Evolutionary conservation across 352 stramenopile species (phyloP).

Genomic region (Globisporangium abappressorium): DNA sequence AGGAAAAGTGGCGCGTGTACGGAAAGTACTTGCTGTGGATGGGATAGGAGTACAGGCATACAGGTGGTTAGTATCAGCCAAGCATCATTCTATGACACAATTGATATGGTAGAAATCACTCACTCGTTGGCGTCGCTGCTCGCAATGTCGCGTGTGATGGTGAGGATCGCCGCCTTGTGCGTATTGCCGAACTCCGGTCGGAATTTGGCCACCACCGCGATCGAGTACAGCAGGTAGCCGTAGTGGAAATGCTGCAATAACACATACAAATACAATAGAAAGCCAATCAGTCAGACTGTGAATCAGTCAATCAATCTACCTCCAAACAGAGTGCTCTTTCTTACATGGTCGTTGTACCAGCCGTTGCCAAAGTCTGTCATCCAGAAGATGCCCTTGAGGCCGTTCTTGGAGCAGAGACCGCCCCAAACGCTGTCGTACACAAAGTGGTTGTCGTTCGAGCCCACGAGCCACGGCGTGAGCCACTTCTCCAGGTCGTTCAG

Average conservation of each 20-base stretch:
- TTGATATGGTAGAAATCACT: slow-evolving; percentile 21
- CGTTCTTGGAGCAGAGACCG: slow-evolving; percentile 88
- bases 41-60: neutral
- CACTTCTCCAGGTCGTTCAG: slow-evolving; percentile 63
- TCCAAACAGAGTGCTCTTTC: slow-evolving; percentile 18
- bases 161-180: slow-evolving; percentile 73
- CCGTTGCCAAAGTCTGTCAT: slow-evolving; percentile 94
- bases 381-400: slow-evolving; percentile 85
- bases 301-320: neutral
- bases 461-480: slow-evolving; percentile 77
- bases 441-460: slow-evolving; percentile 78
- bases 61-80: neutral
- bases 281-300: neutral
- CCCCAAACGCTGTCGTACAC: slow-evolving; percentile 93
- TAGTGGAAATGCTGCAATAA: slow-evolving; percentile 94
- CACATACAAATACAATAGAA: neutral
- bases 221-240: slow-evolving; percentile 90
- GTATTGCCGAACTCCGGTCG: slow-evolving; percentile 61
- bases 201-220: slow-evolving; percentile 80
- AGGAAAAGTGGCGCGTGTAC: slow-evolving; percentile 94
- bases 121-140: slow-evolving; percentile 63
- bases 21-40: slow-evolving; percentile 77
- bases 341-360: slow-evolving; percentile 89
- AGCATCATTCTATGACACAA: neutral
- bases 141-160: slow-evolving; percentile 78